Base-by-base conservation (phyloP, 257 asterid genomes). In the Solanum piurae region DNA sequence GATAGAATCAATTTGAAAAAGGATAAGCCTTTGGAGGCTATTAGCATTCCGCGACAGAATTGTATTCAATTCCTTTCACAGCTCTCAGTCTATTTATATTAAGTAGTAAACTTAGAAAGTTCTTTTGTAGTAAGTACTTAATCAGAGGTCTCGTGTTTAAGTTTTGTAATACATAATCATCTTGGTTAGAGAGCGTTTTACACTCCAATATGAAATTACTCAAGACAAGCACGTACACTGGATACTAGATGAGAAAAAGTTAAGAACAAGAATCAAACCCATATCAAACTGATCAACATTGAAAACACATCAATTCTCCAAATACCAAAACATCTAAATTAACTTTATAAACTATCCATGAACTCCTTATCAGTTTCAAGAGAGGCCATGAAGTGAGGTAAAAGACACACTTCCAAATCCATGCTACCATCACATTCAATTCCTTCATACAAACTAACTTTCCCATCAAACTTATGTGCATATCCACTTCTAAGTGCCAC, bases 11-110 rank as follows among this genome's bases (percentile, higher is more conserved):
- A 89, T 88, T 84, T 86, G 68, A 91, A 83, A 91, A 90, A 89
- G 92, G 91, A 90, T 12, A 92, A 89, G 87, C 90, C 93, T 16
- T 85, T 93, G 62, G 94, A 90, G 91, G 95, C 93, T 12, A 14
- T 89, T 14, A 89, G 93, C 52, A 21, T 33, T 82, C 89, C 91
- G 7, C 83, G 92, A 38, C 44, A 82, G 12, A 79, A 77, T 46
- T 91, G 92, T 34, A 76, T 86, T 72, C 87, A 46, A 72, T 52
- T 93, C 83, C 88, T 94, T 40, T 71, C 87, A 4, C 89, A 90
- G 46, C 89, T 90, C 33, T 90, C 83, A 86, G 1, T 21, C 68
- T 20, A 60, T 60, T 55, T 55, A 55, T 55, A 21, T 20, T 55
- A 55, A 7, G 62, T 16, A 7, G 62, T 55, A 55, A 55, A 55